Percentiles rank a stretch among this genome's conserved stretches.
These are phyloP conservation scores for Flaveria linearis DNA, from an alignment of 129 eudicot genomes.

Conservation along the genomic window DNA sequence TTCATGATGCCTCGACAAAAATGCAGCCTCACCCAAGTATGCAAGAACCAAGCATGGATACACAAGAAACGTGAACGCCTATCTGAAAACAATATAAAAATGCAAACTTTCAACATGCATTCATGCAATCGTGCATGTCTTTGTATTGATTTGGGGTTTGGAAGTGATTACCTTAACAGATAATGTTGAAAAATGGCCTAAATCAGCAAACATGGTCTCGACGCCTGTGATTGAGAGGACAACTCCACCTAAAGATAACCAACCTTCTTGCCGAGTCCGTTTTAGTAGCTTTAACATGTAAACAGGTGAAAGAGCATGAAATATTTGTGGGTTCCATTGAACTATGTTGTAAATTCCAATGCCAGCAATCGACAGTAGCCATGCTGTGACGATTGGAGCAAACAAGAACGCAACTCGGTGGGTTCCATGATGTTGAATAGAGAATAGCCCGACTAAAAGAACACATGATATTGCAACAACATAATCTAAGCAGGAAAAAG, in stretches of 20 bases:
- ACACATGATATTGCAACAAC: conserved; percentile 53
- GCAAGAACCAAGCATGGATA: conserved; percentile 75
- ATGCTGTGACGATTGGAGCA: conserved; percentile 67
- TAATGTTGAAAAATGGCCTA: conserved; percentile 69
- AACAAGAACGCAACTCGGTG: conserved; percentile 68
- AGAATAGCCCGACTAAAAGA: conserved; percentile 59
- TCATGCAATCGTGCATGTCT: neutral
- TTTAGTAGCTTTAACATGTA: conserved; percentile 63
- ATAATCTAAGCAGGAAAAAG: conserved; percentile 39
- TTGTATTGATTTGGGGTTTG: neutral
- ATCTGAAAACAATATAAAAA: conserved; percentile 42
- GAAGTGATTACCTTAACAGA: conserved; percentile 57
- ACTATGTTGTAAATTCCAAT: conserved; percentile 61
- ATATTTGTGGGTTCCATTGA: conserved; percentile 64
- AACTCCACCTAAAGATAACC: conserved; percentile 77
- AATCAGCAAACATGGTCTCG: conserved; percentile 80
- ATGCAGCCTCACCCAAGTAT: conserved; percentile 82
- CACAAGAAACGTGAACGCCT: conserved; percentile 71
- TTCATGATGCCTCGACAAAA: conserved; percentile 53
- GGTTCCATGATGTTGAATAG: conserved; percentile 76
- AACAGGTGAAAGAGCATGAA: conserved; percentile 62
- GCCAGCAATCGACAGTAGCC: conserved; percentile 69
- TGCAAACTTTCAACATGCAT: conserved; percentile 9
- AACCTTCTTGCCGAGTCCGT: conserved; percentile 57
- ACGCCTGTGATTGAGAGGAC: conserved; percentile 73